A percentile compares a stretch with the other conserved stretches of the same genome.
Conservation (phyloP, 2,329 filamentous ascomycete genomes). For the Alternaria sp. region DNA sequence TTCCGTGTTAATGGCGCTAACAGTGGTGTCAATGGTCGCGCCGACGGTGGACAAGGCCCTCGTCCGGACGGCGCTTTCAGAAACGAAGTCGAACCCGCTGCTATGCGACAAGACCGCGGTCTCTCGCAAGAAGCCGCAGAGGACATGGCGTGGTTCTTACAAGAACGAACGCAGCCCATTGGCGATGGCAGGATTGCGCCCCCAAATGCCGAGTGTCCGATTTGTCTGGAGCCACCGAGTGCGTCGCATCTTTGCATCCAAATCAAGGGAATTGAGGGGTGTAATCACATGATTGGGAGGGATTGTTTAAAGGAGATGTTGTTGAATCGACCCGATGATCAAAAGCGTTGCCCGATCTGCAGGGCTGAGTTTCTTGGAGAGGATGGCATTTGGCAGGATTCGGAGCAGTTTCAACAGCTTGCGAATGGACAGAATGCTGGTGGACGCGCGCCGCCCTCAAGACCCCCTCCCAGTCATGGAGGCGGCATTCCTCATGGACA, state of each 20-base stretch:
- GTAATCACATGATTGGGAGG: slow-evolving; percentile 27
- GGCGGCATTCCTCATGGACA: background rate
- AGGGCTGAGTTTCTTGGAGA: slow-evolving; percentile 23
- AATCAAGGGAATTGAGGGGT: slow-evolving; percentile 19
- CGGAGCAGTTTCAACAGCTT: background rate
- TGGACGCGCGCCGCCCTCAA: background rate
- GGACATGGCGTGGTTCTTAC: slow-evolving; percentile 3
- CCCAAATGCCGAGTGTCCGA: slow-evolving; percentile 17
- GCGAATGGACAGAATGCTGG: background rate
- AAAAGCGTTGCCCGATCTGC: slow-evolving; percentile 30
- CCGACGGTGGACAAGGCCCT: background rate
- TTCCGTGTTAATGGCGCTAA: background rate
- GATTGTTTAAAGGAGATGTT: slow-evolving; percentile 24
- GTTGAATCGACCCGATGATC: background rate
- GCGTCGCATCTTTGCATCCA: slow-evolving; percentile 17
- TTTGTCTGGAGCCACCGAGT: slow-evolving; percentile 19
- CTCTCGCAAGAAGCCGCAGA: background rate
- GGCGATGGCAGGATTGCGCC: background rate
- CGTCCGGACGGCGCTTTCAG: background rate
- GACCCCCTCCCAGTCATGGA: background rate
- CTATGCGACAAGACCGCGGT: background rate
- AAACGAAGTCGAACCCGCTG: background rate
- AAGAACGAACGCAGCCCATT: slow-evolving; percentile 8
- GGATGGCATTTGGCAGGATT: slow-evolving; percentile 1
- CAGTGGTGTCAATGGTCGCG: background rate